A percentile compares a stretch with the other conserved stretches of the same genome.
phyloP scores from a whole-genome alignment of 2,329 filamentous ascomycete species.

The Fusarium xylarioides region DNA sequence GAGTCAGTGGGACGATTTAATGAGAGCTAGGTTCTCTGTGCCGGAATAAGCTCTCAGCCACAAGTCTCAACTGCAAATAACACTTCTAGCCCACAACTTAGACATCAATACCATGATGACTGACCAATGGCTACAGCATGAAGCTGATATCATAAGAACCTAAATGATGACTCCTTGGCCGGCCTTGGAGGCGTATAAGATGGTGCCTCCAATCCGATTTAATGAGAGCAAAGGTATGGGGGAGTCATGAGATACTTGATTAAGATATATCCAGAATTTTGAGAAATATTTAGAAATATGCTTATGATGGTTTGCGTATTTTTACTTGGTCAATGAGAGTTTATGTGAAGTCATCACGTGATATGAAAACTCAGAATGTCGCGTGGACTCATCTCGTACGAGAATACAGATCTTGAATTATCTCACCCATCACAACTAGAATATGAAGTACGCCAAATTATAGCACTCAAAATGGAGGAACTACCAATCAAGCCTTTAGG shows the following conservation, averaged over 20 bases:
- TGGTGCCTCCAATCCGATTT: too few relatives aligned
- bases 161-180: too few relatives aligned
- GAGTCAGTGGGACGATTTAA: not conserved
- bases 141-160: too few relatives aligned
- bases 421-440: not conserved
- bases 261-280: rapidly evolving
- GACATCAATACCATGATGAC: too few relatives aligned
- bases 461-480: conserved; percentile 39
- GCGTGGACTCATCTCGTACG: not conserved
- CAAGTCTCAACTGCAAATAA: too few relatives aligned
- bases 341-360: not conserved
- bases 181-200: too few relatives aligned
- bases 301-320: not conserved
- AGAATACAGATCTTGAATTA: not conserved
- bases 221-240: rapidly evolving
- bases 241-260: rapidly evolving
- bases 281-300: not conserved
- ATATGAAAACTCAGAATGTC: conserved; percentile 9
- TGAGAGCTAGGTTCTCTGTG: too few relatives aligned
- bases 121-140: too few relatives aligned
- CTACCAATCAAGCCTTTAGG: conserved; percentile 46
- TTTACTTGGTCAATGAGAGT: not conserved
- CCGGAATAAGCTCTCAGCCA: too few relatives aligned
- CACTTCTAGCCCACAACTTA: too few relatives aligned
- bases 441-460: not conserved